These are phyloP conservation scores for Aeschynomene evenia DNA, from an alignment of 306 rosid species.

Conservation along the genomic window DNA sequence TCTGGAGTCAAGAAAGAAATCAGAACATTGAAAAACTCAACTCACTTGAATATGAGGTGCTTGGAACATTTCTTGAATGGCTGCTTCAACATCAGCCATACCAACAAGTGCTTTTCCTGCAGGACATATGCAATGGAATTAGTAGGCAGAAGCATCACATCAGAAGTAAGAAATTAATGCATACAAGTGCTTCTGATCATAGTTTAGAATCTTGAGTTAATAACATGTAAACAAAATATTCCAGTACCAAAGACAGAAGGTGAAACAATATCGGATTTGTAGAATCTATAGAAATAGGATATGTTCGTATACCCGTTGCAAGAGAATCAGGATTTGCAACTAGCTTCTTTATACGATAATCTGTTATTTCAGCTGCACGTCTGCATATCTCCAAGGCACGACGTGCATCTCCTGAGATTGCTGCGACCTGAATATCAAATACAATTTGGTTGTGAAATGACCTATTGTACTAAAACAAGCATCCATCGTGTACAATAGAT, in stretches of 20 bases:
- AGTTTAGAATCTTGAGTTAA: not conserved
- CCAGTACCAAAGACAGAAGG: not conserved
- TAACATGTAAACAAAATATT: conserved; percentile 12
- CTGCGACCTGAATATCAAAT: conserved; percentile 72
- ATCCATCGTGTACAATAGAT: not conserved
- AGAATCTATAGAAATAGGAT: not conserved
- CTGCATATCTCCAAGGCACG: conserved; percentile 94
- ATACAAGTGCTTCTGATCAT: conserved; percentile 7
- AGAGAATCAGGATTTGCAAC: conserved; percentile 38
- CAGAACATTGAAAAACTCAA: conserved; percentile 11
- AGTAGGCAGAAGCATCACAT: conserved; percentile 19
- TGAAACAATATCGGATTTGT: not conserved
- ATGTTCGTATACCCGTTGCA: conserved; percentile 51
- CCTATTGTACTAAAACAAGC: conserved; percentile 9
- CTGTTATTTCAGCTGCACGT: conserved; percentile 93
- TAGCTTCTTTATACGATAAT: conserved; percentile 58
- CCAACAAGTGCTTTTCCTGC: conserved; percentile 63
- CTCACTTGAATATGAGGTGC: conserved; percentile 98
- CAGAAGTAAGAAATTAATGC: conserved; percentile 9
- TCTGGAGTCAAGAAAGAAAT: conserved; percentile 23
- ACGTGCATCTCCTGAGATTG: conserved; percentile 96
- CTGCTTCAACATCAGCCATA: conserved; percentile 80
- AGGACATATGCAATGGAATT: conserved; percentile 29
- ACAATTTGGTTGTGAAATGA: conserved; percentile 22
- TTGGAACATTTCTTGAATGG: conserved; percentile 96